Conservation (phyloP, 345 rosid genomes). For the Nephelium lappaceum region DNA sequence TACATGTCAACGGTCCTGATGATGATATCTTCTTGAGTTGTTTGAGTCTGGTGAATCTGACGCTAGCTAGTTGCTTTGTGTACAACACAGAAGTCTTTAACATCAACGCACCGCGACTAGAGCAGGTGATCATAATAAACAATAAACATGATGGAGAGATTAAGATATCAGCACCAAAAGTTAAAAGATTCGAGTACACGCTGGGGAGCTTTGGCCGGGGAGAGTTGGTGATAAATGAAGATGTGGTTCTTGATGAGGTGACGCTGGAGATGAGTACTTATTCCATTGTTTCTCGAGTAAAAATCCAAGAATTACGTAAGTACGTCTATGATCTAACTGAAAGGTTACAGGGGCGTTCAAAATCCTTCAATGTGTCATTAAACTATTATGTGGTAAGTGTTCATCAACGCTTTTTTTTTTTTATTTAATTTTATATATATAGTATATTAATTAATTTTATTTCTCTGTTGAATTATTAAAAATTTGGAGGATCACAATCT, state of each 20-base stretch:
- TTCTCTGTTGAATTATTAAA: no score
- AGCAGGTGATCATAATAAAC: neutral
- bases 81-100: neutral
- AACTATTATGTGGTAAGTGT: neutral
- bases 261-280: no score
- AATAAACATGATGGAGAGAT: neutral
- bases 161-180: neutral
- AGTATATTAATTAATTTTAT: no score
- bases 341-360: no score
- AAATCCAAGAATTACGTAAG: no score
- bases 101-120: neutral
- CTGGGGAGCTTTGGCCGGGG: neutral
- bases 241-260: no score
- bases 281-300: no score
- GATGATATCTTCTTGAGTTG: neutral
- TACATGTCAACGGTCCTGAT: no score
- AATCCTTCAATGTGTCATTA: no score
- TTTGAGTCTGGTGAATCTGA: neutral
- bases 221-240: neutral
- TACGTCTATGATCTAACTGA: no score
- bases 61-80: neutral
- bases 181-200: neutral
- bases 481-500: no score
- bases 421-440: no score
- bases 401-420: rapidly evolving